Evolutionary conservation across 2,329 filamentous ascomycete species (phyloP), one percentile per base, ranked within the genome.

Genomic region (Sclerotinia trifoliorum): DNA sequence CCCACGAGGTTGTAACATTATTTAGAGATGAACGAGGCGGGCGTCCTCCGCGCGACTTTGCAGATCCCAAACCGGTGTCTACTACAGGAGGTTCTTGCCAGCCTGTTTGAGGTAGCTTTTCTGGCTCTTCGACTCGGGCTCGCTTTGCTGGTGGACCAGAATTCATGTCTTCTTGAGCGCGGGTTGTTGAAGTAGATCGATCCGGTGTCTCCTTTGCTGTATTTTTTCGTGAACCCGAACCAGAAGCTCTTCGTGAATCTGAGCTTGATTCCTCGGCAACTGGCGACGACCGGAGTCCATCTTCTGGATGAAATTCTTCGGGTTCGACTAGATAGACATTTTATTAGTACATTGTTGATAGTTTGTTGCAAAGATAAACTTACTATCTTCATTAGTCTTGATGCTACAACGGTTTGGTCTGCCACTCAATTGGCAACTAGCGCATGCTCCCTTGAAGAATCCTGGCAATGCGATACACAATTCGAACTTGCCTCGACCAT

Each of bases 361-460:
- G 29, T 48, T 24, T 39, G 48, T 26, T 52, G 5, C 10, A 54
- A 32, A 39, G 6, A 39, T 29, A 42, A 29, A 72, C 74, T 68
- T 67, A 76, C 76, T 75, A 68, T 77, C 75, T 56, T 77, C 75
- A 64, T 72, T 71, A 48, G 72, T 71, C 68, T 77, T 77, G 21
- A 77, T 77, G 57, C 72, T 75, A 61, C 76, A 77, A 19, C 75
- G 70, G 62, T 77, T 77, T 29, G 75, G 75, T 44, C 75, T 66
- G 19, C 76, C 76, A 61, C 75, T 77, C 21, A 77, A 68, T 67
- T 77, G 75, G 68, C 76, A 77, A 49, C 72, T 74, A 13, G 76
- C 76, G 65, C 76, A 77, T 64, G 76, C 76, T 46, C 76, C 76
- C 65, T 77, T 77, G 69, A 77, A 77, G 68, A 74, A 77, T 8